A percentile compares a stretch with the other conserved stretches of the same genome.
These are phyloP conservation scores for Vanderwaltozyma tropicalis DNA, from an alignment of 805 yeast genomes.

Conservation along the genomic window DNA sequence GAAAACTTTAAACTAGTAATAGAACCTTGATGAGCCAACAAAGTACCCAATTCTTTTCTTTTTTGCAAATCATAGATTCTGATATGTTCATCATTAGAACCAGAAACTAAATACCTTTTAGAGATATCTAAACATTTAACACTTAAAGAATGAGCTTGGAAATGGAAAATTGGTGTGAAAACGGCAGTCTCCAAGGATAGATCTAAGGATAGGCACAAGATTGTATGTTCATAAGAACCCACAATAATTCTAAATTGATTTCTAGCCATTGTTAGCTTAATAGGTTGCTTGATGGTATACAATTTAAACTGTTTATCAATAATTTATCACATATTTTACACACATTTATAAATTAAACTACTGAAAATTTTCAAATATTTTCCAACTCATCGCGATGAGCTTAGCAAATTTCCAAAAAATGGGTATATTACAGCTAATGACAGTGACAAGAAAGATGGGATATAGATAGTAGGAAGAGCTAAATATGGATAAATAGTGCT, in stretches of 20 bases:
- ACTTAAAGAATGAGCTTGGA: constrained; percentile 86
- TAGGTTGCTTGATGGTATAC: background rate
- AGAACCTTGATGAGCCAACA: constrained; percentile 82
- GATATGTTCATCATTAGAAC: constrained; percentile 92
- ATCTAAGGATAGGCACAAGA: constrained; percentile 73
- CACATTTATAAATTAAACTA: no score
- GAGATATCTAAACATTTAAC: constrained; percentile 78
- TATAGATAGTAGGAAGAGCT: no score
- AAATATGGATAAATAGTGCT: no score
- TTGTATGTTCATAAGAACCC: constrained; percentile 92
- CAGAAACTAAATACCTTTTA: constrained; percentile 79
- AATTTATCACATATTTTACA: background rate
- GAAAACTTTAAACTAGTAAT: constrained; percentile 70
- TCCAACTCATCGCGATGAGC: no score
- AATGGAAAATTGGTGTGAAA: constrained; percentile 90
- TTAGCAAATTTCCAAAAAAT: no score
- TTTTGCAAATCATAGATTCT: constrained; percentile 89
- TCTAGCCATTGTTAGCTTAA: background rate
- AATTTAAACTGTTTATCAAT: background rate
- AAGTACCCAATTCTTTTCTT: constrained; percentile 85
- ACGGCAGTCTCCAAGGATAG: constrained; percentile 43
- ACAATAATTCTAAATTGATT: constrained; percentile 68
- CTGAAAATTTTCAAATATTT: background rate
- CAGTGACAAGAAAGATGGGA: no score
- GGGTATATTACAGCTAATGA: no score